Evolutionary conservation across 257 asterid genomes (phyloP), one percentile per base, ranked within the genome.

Genomic region (Petrea volubilis): DNA sequence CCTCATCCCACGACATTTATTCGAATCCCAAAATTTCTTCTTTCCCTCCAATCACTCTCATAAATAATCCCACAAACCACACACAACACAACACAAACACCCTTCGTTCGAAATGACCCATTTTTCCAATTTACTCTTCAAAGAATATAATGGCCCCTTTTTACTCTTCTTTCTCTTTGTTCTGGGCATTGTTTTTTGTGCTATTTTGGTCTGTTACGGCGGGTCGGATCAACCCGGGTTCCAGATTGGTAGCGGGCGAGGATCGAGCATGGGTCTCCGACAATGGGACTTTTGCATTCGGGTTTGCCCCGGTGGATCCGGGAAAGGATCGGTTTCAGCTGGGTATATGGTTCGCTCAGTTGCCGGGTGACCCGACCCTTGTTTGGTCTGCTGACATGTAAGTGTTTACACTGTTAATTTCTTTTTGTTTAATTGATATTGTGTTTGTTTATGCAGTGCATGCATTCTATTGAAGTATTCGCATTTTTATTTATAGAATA

Each of bases 301-400:
- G 98, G 15, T 88, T 90, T 60, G 60, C 77, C 0, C 78, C 90
- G 17, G 27, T 74, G 14, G 57, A 69, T 23, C 70, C 85, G 5
- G 66, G 77, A 33, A 72, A 77, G 3, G 83, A 80, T 18, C 80
- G 51, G 47, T 88, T 87, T 75, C 87, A 53, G 21, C 60, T 93
- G 80, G 90, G 85, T 28, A 82, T 93, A 57, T 93, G 98, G 98
- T 93, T 88, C 66, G 87, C 87, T 0, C 85, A 83, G 34, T 81
- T 93, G 28, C 96, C 96, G 3, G 95, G 88, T 7, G 96, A 90
- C 77, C 86, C 82, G 46, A 81, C 86, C 14, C 64, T 91, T 14
- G 98, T 88, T 76, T 93, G 98, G 98, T 84, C 97, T 0, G 78
- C 94, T 14, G 77, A 81, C 47, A 76, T 75, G 98, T 90, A 82